These are phyloP conservation scores for Pleurotus citrinopileatus DNA, from an alignment of 768 basidiomycete species.

Conservation along the genomic window DNA sequence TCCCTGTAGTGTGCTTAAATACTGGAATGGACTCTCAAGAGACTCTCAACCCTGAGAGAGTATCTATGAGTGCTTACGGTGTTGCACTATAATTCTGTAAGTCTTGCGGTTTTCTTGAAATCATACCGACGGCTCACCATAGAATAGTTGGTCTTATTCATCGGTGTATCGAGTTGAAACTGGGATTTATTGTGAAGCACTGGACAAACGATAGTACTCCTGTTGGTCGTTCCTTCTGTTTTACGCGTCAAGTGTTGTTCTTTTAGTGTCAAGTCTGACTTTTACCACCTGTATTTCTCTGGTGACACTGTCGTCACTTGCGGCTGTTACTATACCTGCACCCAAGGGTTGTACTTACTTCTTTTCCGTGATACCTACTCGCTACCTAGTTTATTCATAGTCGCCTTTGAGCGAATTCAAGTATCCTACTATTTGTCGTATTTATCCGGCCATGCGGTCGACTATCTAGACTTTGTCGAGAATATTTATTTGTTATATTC, in stretches of 20 bases:
- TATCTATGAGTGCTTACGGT: background rate
- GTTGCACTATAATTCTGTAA: conserved; percentile 2
- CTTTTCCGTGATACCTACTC: background rate
- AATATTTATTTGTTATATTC: background rate
- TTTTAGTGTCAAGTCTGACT: background rate
- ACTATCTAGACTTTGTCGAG: no score
- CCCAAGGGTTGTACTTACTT: no score
- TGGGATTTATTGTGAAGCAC: background rate
- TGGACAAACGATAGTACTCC: no score
- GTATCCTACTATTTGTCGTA: background rate
- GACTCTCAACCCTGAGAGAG: background rate
- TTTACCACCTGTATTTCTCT: background rate
- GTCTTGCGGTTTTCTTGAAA: no score
- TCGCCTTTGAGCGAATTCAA: background rate
- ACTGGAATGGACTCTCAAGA: conserved; percentile 8
- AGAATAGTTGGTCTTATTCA: no score
- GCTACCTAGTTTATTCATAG: background rate
- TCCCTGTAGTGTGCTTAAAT: conserved; percentile 66
- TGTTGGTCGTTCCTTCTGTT: no score
- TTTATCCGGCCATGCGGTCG: background rate
- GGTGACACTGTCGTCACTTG: background rate
- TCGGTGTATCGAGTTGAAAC: background rate
- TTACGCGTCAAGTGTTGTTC: no score
- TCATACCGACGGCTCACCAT: no score
- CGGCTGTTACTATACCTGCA: background rate